Percentiles rank a stretch among this genome's conserved stretches.
Evolutionary conservation across 2,329 filamentous ascomycete species (phyloP).

Genomic region (Arthrobotrys pseudoclavata): DNA sequence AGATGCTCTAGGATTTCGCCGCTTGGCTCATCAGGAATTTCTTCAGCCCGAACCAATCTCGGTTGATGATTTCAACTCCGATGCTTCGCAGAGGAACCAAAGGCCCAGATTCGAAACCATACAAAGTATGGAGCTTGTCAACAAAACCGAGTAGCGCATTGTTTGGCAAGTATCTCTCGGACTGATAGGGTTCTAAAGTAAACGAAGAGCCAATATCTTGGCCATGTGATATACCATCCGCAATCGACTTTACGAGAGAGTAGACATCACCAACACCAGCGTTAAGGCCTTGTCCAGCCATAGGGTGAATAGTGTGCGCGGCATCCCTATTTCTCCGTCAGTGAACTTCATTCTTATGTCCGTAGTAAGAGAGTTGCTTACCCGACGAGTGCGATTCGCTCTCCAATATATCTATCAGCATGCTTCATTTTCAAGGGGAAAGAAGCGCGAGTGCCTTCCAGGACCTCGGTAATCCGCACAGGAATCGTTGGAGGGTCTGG

Average conservation of each 20-base stretch:
- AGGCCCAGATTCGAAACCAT: constrained; percentile 83
- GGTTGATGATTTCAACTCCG: constrained; percentile 56
- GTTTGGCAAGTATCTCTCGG: constrained; percentile 85
- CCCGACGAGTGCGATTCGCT: constrained; percentile 89
- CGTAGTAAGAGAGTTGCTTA: constrained; percentile 68
- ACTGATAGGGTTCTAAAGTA: constrained; percentile 83
- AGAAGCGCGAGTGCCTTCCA: constrained; percentile 83
- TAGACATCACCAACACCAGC: constrained; percentile 91
- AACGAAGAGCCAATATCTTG: constrained; percentile 81
- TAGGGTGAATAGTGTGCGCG: constrained; percentile 92
- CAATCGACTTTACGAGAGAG: constrained; percentile 80
- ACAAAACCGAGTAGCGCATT: constrained; percentile 82
- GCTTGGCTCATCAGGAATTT: constrained; percentile 84
- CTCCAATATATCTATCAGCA: constrained; percentile 90
- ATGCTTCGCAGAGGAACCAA: constrained; percentile 77
- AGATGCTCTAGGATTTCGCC: constrained; percentile 64
- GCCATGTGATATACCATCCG: constrained; percentile 82
- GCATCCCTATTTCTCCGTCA: constrained; percentile 74
- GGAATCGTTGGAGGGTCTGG: constrained; percentile 73
- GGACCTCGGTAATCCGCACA: constrained; percentile 77
- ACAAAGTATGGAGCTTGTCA: constrained; percentile 93
- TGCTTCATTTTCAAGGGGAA: constrained; percentile 94
- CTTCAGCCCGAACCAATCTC: constrained; percentile 77
- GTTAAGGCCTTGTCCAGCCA: constrained; percentile 94
- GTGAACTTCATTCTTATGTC: background rate